These are phyloP conservation scores for Cudoniella acicularis DNA, from an alignment of 495 filamentous ascomycete genomes.

Conservation along the genomic window DNA sequence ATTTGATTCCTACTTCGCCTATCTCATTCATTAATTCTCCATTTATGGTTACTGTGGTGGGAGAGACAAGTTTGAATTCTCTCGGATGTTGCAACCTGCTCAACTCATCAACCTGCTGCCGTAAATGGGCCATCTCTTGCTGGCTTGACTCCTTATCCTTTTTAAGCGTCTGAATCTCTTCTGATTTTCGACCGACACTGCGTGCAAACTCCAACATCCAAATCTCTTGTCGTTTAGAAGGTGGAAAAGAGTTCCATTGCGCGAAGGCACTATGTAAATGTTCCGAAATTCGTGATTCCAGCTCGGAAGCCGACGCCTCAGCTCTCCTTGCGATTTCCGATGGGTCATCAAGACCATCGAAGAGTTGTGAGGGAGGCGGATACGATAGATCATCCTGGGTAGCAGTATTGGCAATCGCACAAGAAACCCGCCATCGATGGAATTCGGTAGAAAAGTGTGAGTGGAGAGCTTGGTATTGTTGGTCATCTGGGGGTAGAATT, in stretches of 20 bases:
- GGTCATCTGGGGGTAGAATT: constrained; percentile 61
- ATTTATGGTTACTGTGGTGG: constrained; percentile 57
- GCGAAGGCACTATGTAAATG: constrained; percentile 69
- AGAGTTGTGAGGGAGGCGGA: constrained; percentile 26
- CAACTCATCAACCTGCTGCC: constrained; percentile 63
- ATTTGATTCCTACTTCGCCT: constrained; percentile 27
- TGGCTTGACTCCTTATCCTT: constrained; percentile 57
- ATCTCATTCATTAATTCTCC: constrained; percentile 35
- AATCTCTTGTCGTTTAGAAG: constrained; percentile 52
- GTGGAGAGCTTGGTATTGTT: constrained; percentile 67
- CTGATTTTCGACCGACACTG: constrained; percentile 62
- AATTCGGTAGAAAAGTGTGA: constrained; percentile 62
- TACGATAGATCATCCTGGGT: constrained; percentile 26
- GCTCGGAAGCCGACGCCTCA: constrained; percentile 36
- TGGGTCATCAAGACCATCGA: constrained; percentile 18
- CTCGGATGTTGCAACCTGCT: constrained; percentile 65
- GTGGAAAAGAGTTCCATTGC: constrained; percentile 62
- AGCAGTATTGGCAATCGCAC: constrained; percentile 20
- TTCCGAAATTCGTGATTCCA: constrained; percentile 51
- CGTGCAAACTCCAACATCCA: constrained; percentile 81
- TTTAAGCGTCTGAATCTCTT: constrained; percentile 59
- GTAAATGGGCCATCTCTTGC: constrained; percentile 71
- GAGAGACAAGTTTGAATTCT: constrained; percentile 64
- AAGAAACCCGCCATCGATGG: constrained; percentile 52
- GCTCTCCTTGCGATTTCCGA: constrained; percentile 29